These are phyloP conservation scores for Bothriochloa decipiens DNA, from an alignment of 176 grass and related monocot genomes.

Conservation along the genomic window DNA sequence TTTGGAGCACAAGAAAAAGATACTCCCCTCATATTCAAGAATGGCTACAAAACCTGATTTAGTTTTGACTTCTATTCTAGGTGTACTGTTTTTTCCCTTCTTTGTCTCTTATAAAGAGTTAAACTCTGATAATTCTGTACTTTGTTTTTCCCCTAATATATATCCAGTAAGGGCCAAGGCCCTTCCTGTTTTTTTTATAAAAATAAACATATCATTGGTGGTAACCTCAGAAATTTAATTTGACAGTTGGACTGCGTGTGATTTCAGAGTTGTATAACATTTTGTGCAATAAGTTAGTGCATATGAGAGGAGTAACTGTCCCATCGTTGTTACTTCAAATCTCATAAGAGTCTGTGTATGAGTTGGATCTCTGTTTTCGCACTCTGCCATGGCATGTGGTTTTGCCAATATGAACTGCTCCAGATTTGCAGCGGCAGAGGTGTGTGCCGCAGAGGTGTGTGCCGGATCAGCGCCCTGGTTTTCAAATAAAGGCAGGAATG, in stretches of 20 bases:
- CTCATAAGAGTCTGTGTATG: background rate
- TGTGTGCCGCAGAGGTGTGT: background rate
- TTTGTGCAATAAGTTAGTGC: background rate
- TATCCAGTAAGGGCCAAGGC: too few species aligned
- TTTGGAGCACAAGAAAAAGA: background rate
- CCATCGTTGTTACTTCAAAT: too few species aligned
- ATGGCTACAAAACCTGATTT: too few species aligned
- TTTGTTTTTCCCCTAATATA: background rate
- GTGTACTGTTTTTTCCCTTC: too few species aligned
- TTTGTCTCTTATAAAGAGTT: too few species aligned
- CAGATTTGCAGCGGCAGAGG: conserved; percentile 8
- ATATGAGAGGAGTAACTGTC: background rate
- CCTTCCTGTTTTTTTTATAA: too few species aligned
- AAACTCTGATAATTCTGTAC: background rate
- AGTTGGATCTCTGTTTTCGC: background rate
- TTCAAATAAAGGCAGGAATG: background rate
- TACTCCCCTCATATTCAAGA: background rate
- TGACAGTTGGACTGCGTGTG: background rate
- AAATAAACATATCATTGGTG: too few species aligned
- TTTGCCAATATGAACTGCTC: background rate
- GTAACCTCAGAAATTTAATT: background rate
- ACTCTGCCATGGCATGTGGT: background rate
- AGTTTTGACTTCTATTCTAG: too few species aligned
- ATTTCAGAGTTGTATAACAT: background rate
- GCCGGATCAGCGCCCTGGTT: background rate